phyloP scores from a whole-genome alignment of 805 yeast species.

The Sugiyamaella smithiae region DNA sequence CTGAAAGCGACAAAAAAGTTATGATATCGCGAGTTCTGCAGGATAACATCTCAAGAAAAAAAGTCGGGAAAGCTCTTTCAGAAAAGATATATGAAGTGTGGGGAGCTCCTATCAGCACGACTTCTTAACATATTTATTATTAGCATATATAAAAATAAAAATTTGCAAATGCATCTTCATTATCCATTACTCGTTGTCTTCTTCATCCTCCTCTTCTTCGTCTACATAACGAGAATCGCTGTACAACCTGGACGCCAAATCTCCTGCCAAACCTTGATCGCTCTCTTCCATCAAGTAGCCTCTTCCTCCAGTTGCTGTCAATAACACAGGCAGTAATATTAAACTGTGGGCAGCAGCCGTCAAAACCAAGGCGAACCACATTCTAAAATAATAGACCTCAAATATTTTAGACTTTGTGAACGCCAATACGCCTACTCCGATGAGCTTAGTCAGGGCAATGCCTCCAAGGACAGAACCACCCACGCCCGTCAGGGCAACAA shows the following conservation, averaged over 20 bases:
- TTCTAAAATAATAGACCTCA: constrained; percentile 86
- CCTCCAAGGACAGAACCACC: constrained; percentile 92
- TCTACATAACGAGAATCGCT: constrained; percentile 7
- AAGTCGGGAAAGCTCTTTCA: constrained; percentile 51
- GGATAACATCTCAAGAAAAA: constrained; percentile 49
- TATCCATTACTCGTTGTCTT: neutral
- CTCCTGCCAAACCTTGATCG: constrained; percentile 32
- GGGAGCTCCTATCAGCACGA: constrained; percentile 38
- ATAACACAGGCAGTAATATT: constrained; percentile 70
- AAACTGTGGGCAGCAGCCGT: constrained; percentile 79
- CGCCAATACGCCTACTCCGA: constrained; percentile 84
- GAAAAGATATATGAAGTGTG: constrained; percentile 53
- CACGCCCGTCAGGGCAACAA: constrained; percentile 66
- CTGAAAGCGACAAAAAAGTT: constrained; percentile 35
- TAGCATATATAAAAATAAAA: too few species aligned
- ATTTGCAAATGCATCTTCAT: neutral
- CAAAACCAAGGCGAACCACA: constrained; percentile 83
- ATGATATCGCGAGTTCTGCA: constrained; percentile 37
- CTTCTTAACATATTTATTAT: neutral
- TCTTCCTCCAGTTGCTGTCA: constrained; percentile 62
- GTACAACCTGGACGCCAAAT: constrained; percentile 26
- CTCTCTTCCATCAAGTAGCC: constrained; percentile 44
- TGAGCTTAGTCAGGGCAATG: constrained; percentile 80
- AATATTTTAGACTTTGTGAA: constrained; percentile 86
- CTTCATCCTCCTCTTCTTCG: neutral